phyloP scores from a whole-genome alignment of 257 asterid genomes.

The Verbascum thapsus region DNA sequence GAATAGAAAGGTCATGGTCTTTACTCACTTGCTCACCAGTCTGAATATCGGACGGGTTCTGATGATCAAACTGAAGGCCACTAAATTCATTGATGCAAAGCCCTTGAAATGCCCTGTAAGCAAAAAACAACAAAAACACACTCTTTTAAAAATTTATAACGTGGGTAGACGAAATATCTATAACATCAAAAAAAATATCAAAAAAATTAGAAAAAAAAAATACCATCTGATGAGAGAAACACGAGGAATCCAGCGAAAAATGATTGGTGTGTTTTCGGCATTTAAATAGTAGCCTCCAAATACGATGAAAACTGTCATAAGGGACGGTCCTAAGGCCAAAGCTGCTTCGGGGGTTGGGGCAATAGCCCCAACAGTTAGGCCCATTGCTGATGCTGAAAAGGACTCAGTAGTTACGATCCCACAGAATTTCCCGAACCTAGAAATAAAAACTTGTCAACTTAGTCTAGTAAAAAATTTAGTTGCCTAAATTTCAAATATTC shows the following conservation, averaged over 20 bases:
- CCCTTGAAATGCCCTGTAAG: slow-evolving; percentile 95
- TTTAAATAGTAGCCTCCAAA: slow-evolving; percentile 96
- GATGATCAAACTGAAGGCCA: slow-evolving; percentile 91
- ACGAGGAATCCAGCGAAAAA: slow-evolving; percentile 94
- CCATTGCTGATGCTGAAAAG: slow-evolving; percentile 97
- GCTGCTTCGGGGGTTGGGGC: slow-evolving; percentile 98
- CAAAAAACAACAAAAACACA: slow-evolving; percentile 18
- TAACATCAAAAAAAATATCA: background rate
- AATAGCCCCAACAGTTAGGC: slow-evolving; percentile 98
- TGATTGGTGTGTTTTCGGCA: slow-evolving; percentile 84
- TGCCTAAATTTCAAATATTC: slow-evolving; percentile 18
- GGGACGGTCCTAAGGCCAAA: slow-evolving; percentile 91
- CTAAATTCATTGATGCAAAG: slow-evolving; percentile 88
- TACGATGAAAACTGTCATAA: slow-evolving; percentile 94
- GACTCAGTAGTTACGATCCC: slow-evolving; percentile 88
- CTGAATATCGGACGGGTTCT: slow-evolving; percentile 71
- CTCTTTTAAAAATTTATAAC: background rate
- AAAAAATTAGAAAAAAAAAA: background rate
- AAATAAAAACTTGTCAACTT: slow-evolving; percentile 20
- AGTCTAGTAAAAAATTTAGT: slow-evolving; percentile 14
- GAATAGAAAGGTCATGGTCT: background rate
- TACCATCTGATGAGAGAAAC: slow-evolving; percentile 94
- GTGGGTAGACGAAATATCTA: too few relatives aligned
- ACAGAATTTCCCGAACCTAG: slow-evolving; percentile 86
- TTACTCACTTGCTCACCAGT: slow-evolving; percentile 90